phyloP scores from a whole-genome alignment of 768 basidiomycete species.

The Leucocoprinus birnbaumii region DNA sequence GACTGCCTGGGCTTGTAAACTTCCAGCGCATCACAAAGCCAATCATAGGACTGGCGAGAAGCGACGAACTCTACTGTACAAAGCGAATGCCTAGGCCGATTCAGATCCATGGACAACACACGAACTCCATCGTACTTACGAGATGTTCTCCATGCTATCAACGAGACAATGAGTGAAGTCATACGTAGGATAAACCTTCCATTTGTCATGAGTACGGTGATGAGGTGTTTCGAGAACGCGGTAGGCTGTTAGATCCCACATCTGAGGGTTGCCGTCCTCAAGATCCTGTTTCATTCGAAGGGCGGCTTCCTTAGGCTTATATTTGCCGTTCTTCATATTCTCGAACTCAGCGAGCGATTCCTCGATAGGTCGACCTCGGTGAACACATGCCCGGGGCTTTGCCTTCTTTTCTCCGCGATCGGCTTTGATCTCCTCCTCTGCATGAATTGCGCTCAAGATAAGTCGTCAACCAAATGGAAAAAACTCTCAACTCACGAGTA shows the following conservation, averaged over 20 bases:
- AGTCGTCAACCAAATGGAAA: background rate
- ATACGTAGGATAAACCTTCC: conserved; percentile 98
- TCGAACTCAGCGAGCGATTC: conserved; percentile 90
- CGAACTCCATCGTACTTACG: conserved; percentile 56
- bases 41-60: conserved; percentile 96
- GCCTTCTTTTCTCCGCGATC: conserved; percentile 86
- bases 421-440: conserved; percentile 90
- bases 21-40: conserved; percentile 97
- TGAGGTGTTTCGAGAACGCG: conserved; percentile 89
- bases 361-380: conserved; percentile 79
- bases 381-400: conserved; percentile 79
- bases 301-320: conserved; percentile 88
- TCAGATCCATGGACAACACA: background rate
- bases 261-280: conserved; percentile 90
- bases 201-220: conserved; percentile 89
- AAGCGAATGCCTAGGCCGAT: conserved; percentile 77
- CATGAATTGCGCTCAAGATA: conserved; percentile 1
- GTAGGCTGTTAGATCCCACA: conserved; percentile 99
- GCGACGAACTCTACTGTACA: conserved; percentile 96
- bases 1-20: conserved; percentile 97
- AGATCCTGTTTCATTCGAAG: conserved; percentile 98
- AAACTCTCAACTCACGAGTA: conserved; percentile 76
- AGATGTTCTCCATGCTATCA: conserved; percentile 98
- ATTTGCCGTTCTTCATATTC: conserved; percentile 88
- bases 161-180: conserved; percentile 98